Base-by-base conservation (phyloP, 176 grass and related monocot species). In the Luzula sylvatica region DNA sequence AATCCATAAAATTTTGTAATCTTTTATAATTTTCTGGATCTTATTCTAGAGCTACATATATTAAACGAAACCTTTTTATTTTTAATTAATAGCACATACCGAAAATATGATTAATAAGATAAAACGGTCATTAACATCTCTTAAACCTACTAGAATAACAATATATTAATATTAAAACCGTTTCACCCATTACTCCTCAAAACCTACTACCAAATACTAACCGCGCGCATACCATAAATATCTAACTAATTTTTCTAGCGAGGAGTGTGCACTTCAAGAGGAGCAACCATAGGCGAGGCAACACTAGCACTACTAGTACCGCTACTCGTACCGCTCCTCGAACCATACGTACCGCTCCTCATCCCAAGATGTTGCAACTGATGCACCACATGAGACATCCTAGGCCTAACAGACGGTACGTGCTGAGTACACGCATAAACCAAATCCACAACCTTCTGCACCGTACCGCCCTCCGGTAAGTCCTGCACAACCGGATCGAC, bases 341-440 rank as follows among this genome's bases (percentile, higher is more conserved):
- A 7, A 23, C 72, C 74, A 39, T 85, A 77, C 30, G 86, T 80
- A 9, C 71, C 70, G 20, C 74, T 70, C 68, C 81, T 89, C 0
- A 89, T 50, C 38, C 87, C 90, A 45, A 89, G 51, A 63, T 89
- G 90, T 41, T 89, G 90, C 19, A 96, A 66, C 19, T 96, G 90
- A 66, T 96, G 90, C 41, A 96, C 90, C 1, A 96, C 90, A 46
- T 96, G 90, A 0, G 84, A 89, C 90, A 96, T 96, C 67, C 90
- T 82, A 50, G 90, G 90, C 12, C 90, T 80, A 38, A 96, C 90
- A 0, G 90, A 86, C 8, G 90, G 90, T 22, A 96, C 90, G 12
- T 89, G 84, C 70, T 96, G 90, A 50, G 90, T 96, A 80, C 90
- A 96, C 23, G 81, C 55, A 4, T 96, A 96, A 3, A 89, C 90